phyloP scores from a whole-genome alignment of 371 early-diverging fungal species.

The Gilbertella persicaria region DNA sequence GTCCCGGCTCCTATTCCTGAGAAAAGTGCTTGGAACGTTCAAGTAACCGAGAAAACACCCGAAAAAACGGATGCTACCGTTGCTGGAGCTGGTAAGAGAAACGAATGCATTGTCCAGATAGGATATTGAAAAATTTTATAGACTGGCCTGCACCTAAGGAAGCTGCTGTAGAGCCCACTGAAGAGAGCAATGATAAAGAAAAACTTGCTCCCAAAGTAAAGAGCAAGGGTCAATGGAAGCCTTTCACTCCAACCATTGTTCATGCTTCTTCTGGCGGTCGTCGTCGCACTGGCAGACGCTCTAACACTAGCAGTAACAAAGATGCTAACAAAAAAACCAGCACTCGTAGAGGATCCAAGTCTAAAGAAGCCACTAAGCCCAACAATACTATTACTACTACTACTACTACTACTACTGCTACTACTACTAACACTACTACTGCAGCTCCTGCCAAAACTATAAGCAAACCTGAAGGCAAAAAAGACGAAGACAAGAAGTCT shows the following conservation, averaged over 20 bases:
- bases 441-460: background rate
- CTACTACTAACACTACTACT: conserved; percentile 5
- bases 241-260: conserved; percentile 64
- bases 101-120: conserved; percentile 7
- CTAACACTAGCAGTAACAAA: conserved; percentile 5
- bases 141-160: conserved; percentile 55
- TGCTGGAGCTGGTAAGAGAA: conserved; percentile 18
- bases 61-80: conserved; percentile 9
- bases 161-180: conserved; percentile 37
- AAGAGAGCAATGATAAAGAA: conserved; percentile 35
- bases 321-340: background rate
- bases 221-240: conserved; percentile 63
- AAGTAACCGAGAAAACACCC: conserved; percentile 38
- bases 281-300: conserved; percentile 27
- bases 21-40: conserved; percentile 60
- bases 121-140: background rate
- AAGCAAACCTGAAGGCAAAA: conserved; percentile 9
- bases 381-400: conserved; percentile 1
- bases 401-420: background rate
- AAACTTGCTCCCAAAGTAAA: conserved; percentile 47
- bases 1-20: conserved; percentile 55
- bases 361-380: conserved; percentile 9
- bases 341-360: conserved; percentile 21
- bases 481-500: conserved; percentile 22
- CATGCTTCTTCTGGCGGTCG: conserved; percentile 55